A percentile compares a stretch with the other conserved stretches of the same genome.
These are phyloP conservation scores for Nothomitra cinnamomea DNA, from an alignment of 2,329 filamentous ascomycete genomes.

Conservation along the genomic window DNA sequence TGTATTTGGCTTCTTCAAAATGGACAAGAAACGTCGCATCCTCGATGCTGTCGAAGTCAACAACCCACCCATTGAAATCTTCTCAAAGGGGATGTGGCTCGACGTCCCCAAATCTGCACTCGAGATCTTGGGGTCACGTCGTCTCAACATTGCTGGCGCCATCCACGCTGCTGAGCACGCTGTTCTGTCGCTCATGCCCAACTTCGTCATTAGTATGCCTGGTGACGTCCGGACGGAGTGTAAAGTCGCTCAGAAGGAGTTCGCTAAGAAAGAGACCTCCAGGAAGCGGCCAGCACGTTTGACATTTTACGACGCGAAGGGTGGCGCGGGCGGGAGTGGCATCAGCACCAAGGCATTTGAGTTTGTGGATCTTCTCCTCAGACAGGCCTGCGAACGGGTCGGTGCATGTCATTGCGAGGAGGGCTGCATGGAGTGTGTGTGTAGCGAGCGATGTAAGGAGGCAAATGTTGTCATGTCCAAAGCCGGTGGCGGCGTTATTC, in stretches of 20 bases:
- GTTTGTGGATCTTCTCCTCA: slow-evolving; percentile 64
- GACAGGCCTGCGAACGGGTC: slow-evolving; percentile 59
- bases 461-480: slow-evolving; percentile 90
- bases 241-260: slow-evolving; percentile 77
- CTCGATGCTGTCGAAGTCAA: slow-evolving; percentile 86
- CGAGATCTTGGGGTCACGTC: slow-evolving; percentile 54
- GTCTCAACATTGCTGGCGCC: slow-evolving; percentile 67
- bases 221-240: slow-evolving; percentile 91
- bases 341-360: slow-evolving; percentile 91
- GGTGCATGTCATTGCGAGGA: slow-evolving; percentile 58
- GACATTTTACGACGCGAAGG: slow-evolving; percentile 91
- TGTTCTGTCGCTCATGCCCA: slow-evolving; percentile 70
- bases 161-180: slow-evolving; percentile 95
- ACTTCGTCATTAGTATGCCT: slow-evolving; percentile 76
- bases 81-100: slow-evolving; percentile 87
- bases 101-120: slow-evolving; percentile 70
- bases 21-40: slow-evolving; percentile 72
- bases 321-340: slow-evolving; percentile 64
- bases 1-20: slow-evolving; percentile 93
- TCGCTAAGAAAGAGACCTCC: slow-evolving; percentile 48
- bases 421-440: slow-evolving; percentile 84
- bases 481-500: slow-evolving; percentile 64
- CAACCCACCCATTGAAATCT: slow-evolving; percentile 74
- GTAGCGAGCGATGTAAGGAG: slow-evolving; percentile 67
- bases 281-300: slow-evolving; percentile 75